phyloP scores from a whole-genome alignment of 345 rosid genomes.

The Eucalyptus globulus region DNA sequence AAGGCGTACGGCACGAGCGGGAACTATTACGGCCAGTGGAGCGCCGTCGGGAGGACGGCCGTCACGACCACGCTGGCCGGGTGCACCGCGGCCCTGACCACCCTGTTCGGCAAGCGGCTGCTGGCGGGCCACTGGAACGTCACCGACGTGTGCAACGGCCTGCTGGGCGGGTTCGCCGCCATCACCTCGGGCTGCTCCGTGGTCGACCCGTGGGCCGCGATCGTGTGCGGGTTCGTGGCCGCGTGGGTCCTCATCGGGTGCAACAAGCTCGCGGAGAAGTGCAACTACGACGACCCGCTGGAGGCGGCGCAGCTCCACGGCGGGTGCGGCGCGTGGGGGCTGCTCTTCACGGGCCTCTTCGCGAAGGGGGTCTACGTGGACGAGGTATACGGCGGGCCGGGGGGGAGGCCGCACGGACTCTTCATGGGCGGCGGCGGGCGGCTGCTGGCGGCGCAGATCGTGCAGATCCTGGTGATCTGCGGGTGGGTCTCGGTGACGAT shows the following conservation, averaged over 20 bases:
- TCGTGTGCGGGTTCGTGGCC: conserved; percentile 36
- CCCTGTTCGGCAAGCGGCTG: neutral
- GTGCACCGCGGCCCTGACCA: conserved; percentile 4
- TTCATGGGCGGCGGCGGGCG: conserved; percentile 6
- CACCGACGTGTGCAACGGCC: conserved; percentile 4
- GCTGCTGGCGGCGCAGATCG: neutral
- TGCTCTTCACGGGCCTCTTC: conserved; percentile 40
- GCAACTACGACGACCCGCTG: conserved; percentile 35
- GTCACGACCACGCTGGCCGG: conserved; percentile 7
- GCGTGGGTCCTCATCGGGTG: conserved; percentile 40
- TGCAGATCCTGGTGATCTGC: neutral
- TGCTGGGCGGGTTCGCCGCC: conserved; percentile 11
- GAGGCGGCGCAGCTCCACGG: conserved; percentile 59
- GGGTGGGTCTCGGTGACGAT: conserved; percentile 4
- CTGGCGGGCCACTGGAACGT: conserved; percentile 6
- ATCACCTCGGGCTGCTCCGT: conserved; percentile 41
- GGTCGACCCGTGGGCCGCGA: conserved; percentile 51
- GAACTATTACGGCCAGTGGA: conserved; percentile 17
- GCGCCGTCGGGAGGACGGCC: neutral
- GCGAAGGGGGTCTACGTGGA: conserved; percentile 20
- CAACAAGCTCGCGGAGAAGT: conserved; percentile 29
- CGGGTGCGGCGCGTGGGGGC: conserved; percentile 49
- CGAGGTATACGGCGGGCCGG: conserved; percentile 11
- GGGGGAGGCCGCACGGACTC: neutral
- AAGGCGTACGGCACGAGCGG: neutral